Evolutionary conservation across 148 eudicot species (phyloP).

Genomic region (Rhododendron mucronatum): DNA sequence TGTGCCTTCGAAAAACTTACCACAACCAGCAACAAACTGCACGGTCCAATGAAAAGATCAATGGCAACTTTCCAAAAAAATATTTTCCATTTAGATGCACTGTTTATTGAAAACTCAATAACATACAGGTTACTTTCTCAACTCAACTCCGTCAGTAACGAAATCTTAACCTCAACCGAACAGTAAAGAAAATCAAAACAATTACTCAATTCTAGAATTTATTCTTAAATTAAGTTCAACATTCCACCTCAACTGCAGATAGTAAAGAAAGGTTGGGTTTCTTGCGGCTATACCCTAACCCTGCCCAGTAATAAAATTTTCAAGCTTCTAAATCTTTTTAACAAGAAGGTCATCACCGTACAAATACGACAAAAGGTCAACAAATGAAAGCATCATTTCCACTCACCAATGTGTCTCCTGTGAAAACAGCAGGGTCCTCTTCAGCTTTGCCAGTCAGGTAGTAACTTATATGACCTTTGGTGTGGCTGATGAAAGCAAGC

Average conservation of each 20-base stretch:
- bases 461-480: slow-evolving; percentile 95
- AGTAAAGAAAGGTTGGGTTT: background rate
- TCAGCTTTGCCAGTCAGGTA: slow-evolving; percentile 79
- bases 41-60: background rate
- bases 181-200: background rate
- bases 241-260: background rate
- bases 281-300: background rate
- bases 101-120: background rate
- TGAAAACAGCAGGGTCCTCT: slow-evolving; percentile 84
- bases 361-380: background rate
- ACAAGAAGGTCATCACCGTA: background rate
- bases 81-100: background rate
- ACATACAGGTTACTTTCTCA: background rate
- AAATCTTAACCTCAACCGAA: background rate
- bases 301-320: background rate
- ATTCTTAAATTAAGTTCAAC: background rate
- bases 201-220: background rate
- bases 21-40: slow-evolving; percentile 97
- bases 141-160: background rate
- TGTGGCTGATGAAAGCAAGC: slow-evolving; percentile 60
- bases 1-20: slow-evolving; percentile 92
- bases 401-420: slow-evolving; percentile 90
- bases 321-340: background rate
- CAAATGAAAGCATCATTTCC: background rate
- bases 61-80: background rate